Percentiles rank a stretch among this genome's conserved stretches.
Evolutionary conservation across 1,139 yeast genomes (phyloP).

Genomic region (Blastobotrys aristatus): DNA sequence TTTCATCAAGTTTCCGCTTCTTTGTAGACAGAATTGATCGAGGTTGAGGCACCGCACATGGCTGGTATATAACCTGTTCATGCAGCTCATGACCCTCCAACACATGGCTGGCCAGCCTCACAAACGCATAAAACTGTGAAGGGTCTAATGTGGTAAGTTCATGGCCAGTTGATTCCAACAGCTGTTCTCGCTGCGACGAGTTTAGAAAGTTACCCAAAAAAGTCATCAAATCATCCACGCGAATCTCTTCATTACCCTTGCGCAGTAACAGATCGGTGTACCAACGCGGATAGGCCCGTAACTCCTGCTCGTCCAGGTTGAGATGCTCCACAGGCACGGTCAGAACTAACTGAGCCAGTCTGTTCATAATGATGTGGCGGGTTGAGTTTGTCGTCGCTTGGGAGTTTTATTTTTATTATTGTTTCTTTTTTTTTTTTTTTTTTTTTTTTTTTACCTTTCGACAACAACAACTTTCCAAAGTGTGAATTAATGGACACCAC

Average conservation of each 20-base stretch:
- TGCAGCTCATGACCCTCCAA: conserved; percentile 27
- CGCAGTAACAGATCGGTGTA: conserved; percentile 39
- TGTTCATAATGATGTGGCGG: neutral
- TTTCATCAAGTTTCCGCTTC: conserved; percentile 25
- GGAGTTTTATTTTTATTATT: neutral
- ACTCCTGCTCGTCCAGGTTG: conserved; percentile 38
- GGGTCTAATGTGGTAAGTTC: conserved; percentile 36
- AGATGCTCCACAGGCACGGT: conserved; percentile 16
- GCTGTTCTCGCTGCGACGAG: conserved; percentile 29
- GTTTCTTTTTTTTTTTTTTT: neutral
- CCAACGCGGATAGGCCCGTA: conserved; percentile 40
- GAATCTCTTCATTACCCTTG: conserved; percentile 35
- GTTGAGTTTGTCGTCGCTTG: neutral
- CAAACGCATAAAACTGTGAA: conserved; percentile 38
- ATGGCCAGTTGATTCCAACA: conserved; percentile 30
- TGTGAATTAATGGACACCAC: neutral
- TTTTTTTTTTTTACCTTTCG: neutral
- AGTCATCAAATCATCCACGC: conserved; percentile 35
- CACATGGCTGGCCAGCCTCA: conserved; percentile 38
- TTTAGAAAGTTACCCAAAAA: conserved; percentile 41
- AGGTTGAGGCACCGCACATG: conserved; percentile 38
- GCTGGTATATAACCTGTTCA: conserved; percentile 18
- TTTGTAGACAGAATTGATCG: conserved; percentile 33
- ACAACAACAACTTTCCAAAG: too few relatives aligned
- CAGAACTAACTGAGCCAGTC: conserved; percentile 9